Evolutionary conservation across 108 stramenopile species (phyloP).

Genomic region (Skeletonema potamos): DNA sequence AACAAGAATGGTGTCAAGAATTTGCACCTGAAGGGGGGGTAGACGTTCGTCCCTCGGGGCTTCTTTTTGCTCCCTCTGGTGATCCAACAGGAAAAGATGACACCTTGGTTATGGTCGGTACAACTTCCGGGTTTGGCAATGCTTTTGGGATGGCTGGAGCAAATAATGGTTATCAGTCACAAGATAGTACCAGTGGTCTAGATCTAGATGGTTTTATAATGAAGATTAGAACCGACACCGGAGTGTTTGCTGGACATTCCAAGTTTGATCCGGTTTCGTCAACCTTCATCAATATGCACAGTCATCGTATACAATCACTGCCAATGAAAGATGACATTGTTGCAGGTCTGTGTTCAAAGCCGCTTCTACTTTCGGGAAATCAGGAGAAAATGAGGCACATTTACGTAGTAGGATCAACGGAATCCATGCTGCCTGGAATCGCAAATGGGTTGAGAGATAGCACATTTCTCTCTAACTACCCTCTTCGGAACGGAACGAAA

Average conservation of each 20-base stretch:
- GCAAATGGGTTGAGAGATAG: constrained; percentile 9
- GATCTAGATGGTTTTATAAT: constrained; percentile 52
- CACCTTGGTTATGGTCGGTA: constrained; percentile 42
- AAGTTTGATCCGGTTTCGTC: constrained; percentile 26
- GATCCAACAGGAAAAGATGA: constrained; percentile 13
- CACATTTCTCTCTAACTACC: constrained; percentile 10
- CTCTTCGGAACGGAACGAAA: constrained; percentile 17
- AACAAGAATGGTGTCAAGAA: constrained; percentile 33
- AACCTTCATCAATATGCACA: constrained; percentile 28
- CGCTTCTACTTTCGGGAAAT: constrained; percentile 20
- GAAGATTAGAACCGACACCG: constrained; percentile 41
- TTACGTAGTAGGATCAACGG: constrained; percentile 56
- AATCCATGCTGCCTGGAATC: constrained; percentile 21
- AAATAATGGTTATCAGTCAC: neutral
- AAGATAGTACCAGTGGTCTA: constrained; percentile 13
- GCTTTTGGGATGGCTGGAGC: constrained; percentile 39
- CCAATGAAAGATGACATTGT: constrained; percentile 34
- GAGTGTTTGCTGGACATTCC: constrained; percentile 26
- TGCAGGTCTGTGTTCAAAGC: constrained; percentile 35
- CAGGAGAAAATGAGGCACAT: constrained; percentile 23
- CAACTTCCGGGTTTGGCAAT: constrained; percentile 33
- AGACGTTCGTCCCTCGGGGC: constrained; percentile 38
- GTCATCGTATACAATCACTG: constrained; percentile 18
- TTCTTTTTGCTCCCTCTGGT: constrained; percentile 38
- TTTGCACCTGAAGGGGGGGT: constrained; percentile 33